phyloP scores from a whole-genome alignment of 192 early-diverging fungal species.

The Coemansia sp. region DNA sequence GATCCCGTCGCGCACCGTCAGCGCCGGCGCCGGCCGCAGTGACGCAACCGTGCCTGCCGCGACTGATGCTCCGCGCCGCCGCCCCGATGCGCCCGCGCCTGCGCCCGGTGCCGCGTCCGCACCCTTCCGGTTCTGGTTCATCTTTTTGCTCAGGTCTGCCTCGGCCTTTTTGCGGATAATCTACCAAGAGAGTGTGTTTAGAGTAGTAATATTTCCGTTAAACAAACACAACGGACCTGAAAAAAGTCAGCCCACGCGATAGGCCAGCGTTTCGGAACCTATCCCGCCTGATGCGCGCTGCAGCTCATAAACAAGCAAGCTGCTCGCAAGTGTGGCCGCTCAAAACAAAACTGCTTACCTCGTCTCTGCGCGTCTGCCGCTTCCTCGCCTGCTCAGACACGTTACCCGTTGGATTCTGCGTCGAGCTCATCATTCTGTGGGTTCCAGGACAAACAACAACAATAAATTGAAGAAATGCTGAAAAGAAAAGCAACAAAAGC shows the following conservation, averaged over 20 bases:
- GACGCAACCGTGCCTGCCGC: conserved; percentile 83
- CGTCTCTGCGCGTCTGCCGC: conserved; percentile 47
- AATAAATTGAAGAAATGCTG: background rate
- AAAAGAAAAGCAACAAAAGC: background rate
- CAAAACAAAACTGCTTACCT: conserved; percentile 30
- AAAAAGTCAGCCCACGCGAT: conserved; percentile 7
- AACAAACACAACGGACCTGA: background rate
- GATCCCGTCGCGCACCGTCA: conserved; percentile 79
- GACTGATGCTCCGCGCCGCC: conserved; percentile 25
- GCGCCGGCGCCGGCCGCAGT: conserved; percentile 77
- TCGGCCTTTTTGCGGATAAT: conserved; percentile 76
- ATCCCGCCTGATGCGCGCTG: background rate
- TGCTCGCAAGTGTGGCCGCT: no score
- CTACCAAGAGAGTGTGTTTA: conserved; percentile 24
- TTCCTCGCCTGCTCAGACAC: conserved; percentile 48
- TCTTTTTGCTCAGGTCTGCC: conserved; percentile 67
- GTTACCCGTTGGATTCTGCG: conserved; percentile 25
- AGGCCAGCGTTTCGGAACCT: background rate
- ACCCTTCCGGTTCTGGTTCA: conserved; percentile 38
- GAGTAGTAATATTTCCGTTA: background rate
- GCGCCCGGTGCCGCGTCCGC: conserved; percentile 17
- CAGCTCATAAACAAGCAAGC: background rate
- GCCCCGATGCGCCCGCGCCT: conserved; percentile 16
- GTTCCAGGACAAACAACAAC: background rate
- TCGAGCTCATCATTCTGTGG: conserved; percentile 43